Conservation (phyloP, 2,329 filamentous ascomycete species). For the Mycosphaerella sp. region DNA sequence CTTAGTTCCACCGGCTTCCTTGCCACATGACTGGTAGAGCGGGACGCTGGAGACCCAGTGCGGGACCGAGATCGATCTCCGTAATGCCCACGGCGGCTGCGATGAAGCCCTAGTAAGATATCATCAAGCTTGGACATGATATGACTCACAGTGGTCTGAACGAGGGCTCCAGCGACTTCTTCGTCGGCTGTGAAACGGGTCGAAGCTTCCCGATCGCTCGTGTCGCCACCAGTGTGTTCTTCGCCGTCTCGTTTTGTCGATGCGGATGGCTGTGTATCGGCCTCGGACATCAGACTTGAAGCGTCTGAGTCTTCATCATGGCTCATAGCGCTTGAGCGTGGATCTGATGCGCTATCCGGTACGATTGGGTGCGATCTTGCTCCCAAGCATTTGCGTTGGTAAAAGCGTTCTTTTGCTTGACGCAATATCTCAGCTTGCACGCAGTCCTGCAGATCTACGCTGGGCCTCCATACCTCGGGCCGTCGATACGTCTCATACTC, state of each 20-base stretch:
- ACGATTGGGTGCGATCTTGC: not conserved
- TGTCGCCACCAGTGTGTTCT: not conserved
- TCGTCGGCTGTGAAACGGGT: constrained; percentile 54
- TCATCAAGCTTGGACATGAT: constrained; percentile 63
- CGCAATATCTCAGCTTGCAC: constrained; percentile 61
- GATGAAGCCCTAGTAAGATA: constrained; percentile 64
- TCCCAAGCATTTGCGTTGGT: constrained; percentile 1
- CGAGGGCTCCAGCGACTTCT: constrained; percentile 55
- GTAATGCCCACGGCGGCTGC: constrained; percentile 34
- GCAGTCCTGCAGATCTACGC: constrained; percentile 61
- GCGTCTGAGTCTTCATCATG: not conserved
- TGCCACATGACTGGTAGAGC: not conserved
- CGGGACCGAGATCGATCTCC: constrained; percentile 13
- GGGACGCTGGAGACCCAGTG: not conserved
- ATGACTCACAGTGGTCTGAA: constrained; percentile 64
- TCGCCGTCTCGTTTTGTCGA: not conserved
- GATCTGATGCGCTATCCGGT: not conserved
- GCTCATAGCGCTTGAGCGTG: not conserved
- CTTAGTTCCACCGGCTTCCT: not conserved
- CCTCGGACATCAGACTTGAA: not conserved
- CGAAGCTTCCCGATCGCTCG: not conserved
- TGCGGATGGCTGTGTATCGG: not conserved
- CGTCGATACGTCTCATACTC: constrained; percentile 16
- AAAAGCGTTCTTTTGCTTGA: constrained; percentile 55
- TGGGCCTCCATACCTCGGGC: constrained; percentile 41